Conservation (phyloP, 164 flowering plant genomes). For the Vitis vinifera region DNA sequence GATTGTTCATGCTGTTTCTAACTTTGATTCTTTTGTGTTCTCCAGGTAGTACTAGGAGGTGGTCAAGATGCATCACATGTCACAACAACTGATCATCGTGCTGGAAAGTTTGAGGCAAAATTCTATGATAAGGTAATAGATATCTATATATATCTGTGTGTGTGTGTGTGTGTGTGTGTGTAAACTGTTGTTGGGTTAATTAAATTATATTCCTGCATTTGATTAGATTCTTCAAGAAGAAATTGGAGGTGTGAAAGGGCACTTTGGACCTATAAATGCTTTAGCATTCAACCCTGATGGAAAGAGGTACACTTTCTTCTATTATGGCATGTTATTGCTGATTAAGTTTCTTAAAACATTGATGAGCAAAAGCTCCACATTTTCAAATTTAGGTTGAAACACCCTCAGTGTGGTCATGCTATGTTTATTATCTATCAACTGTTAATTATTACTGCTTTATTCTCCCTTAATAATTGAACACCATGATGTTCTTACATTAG, state of each 20-base stretch:
- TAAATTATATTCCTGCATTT: not conserved
- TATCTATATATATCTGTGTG: not conserved
- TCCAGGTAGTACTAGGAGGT: slow-evolving; percentile 93
- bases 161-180: not conserved
- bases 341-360: not conserved
- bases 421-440: no score
- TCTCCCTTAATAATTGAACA: no score
- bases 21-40: not conserved
- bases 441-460: no score
- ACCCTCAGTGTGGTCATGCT: no score
- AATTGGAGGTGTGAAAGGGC: slow-evolving; percentile 95
- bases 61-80: slow-evolving; percentile 94
- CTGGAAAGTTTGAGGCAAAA: slow-evolving; percentile 96
- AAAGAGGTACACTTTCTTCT: slow-evolving; percentile 50
- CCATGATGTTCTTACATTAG: no score
- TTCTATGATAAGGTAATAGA: slow-evolving; percentile 75
- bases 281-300: slow-evolving; percentile 96
- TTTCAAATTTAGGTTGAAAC: no score
- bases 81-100: slow-evolving; percentile 93
- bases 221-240: slow-evolving; percentile 82
- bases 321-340: not conserved
- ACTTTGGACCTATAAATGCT: slow-evolving; percentile 95
- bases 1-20: no score
- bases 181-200: not conserved
- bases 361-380: not conserved